Evolutionary conservation across 768 basidiomycete genomes (phyloP).

Genomic region (Rhizopogon vinicolor): DNA sequence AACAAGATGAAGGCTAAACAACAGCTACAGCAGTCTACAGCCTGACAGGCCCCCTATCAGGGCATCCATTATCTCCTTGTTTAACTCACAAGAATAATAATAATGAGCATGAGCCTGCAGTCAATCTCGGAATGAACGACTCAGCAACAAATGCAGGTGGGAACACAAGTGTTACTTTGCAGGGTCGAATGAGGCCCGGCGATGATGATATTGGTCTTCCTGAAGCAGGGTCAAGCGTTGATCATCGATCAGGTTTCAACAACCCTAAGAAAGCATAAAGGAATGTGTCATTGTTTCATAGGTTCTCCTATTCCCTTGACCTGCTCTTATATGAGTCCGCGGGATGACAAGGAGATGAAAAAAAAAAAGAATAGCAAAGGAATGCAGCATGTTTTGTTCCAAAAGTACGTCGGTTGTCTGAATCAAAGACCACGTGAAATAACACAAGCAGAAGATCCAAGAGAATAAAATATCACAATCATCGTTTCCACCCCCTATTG

Average conservation of each 20-base stretch:
- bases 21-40: neutral
- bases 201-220: neutral
- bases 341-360: constrained; percentile 8
- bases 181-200: constrained; percentile 1
- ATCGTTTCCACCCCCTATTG: constrained; percentile 7
- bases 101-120: constrained; percentile 2
- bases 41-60: neutral
- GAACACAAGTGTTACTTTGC: constrained; percentile 1
- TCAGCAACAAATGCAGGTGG: constrained; percentile 10
- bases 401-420: constrained; percentile 7
- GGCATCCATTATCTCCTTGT: constrained; percentile 8
- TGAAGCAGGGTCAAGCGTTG: neutral
- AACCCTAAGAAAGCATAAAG: neutral
- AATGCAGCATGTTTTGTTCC: constrained; percentile 21
- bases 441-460: constrained; percentile 16
- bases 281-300: constrained; percentile 2
- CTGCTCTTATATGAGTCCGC: neutral
- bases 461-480: constrained; percentile 12
- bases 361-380: constrained; percentile 17
- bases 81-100: neutral
- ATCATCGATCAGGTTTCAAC: neutral
- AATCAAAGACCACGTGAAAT: constrained; percentile 12
- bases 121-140: constrained; percentile 8
- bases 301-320: neutral
- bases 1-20: neutral